Percentiles rank a stretch among this genome's conserved stretches.
Conservation (phyloP, 2,329 filamentous ascomycete species). For the Myriosclerotinia duriaeana region DNA sequence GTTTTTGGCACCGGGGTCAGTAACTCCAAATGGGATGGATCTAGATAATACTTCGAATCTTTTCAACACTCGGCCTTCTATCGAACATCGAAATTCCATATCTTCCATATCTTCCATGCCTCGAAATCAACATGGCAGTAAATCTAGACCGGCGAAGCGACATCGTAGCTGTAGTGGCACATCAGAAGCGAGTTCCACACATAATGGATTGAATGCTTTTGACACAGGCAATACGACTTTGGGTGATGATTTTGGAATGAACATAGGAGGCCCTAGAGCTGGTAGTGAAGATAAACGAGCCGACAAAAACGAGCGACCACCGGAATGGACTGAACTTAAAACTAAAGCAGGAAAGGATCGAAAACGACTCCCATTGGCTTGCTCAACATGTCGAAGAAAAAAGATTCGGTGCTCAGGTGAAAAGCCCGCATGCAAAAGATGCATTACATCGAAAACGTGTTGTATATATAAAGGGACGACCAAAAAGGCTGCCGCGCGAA, state of each 20-base stretch:
- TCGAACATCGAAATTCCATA: slow-evolving; percentile 34
- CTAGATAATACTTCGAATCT: slow-evolving; percentile 33
- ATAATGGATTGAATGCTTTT: slow-evolving; percentile 31
- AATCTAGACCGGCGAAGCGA: slow-evolving; percentile 25
- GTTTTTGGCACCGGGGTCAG: slow-evolving; percentile 43
- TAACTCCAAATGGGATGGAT: slow-evolving; percentile 39
- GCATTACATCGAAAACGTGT: slow-evolving; percentile 84
- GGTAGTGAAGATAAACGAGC: slow-evolving; percentile 57
- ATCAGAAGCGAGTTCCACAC: slow-evolving; percentile 40
- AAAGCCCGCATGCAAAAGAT: slow-evolving; percentile 97
- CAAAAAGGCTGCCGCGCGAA: slow-evolving; percentile 87
- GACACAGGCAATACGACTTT: slow-evolving; percentile 34
- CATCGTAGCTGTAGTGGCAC: slow-evolving; percentile 37
- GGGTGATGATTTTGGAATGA: slow-evolving; percentile 58
- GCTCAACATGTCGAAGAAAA: slow-evolving; percentile 92
- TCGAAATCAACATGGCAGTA: slow-evolving; percentile 33
- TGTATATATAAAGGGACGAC: slow-evolving; percentile 98
- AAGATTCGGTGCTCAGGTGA: slow-evolving; percentile 98
- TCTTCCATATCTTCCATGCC: slow-evolving; percentile 31
- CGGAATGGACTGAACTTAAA: slow-evolving; percentile 79
- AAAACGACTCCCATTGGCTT: slow-evolving; percentile 87
- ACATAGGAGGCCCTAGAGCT: slow-evolving; percentile 49
- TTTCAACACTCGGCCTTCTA: slow-evolving; percentile 31
- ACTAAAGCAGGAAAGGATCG: slow-evolving; percentile 94
- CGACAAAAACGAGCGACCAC: slow-evolving; percentile 57